Conservation (phyloP, 75 land plant species). For the Cryptomeria japonica region DNA sequence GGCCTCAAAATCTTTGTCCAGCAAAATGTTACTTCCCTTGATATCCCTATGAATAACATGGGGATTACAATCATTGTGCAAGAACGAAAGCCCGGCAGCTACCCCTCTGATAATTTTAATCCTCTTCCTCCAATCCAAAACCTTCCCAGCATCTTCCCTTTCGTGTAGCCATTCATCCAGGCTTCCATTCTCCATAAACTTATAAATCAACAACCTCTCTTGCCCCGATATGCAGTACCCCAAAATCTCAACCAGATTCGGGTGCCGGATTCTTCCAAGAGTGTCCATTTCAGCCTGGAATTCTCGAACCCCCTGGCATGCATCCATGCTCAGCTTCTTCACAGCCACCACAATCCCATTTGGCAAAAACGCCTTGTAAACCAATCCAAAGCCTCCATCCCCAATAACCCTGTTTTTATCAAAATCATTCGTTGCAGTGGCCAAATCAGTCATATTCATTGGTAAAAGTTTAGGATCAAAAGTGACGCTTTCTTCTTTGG, state of each 20-base stretch:
- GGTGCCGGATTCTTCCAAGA: slow-evolving; percentile 67
- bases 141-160: slow-evolving; percentile 13
- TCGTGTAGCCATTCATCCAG: slow-evolving; percentile 69
- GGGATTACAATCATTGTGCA: slow-evolving; percentile 43
- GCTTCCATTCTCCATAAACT: slow-evolving; percentile 72
- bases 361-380: slow-evolving; percentile 62
- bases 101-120: slow-evolving; percentile 58
- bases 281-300: slow-evolving; percentile 91
- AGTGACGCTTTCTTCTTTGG: slow-evolving; percentile 22
- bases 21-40: slow-evolving; percentile 78
- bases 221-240: slow-evolving; percentile 56
- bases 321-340: slow-evolving; percentile 67
- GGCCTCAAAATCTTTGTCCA: slow-evolving; percentile 60
- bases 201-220: slow-evolving; percentile 77
- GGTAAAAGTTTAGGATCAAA: slow-evolving; percentile 31
- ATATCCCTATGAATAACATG: slow-evolving; percentile 82
- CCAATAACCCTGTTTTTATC: slow-evolving; percentile 55
- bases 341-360: slow-evolving; percentile 64
- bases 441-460: slow-evolving; percentile 52
- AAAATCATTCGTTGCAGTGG: slow-evolving; percentile 58
- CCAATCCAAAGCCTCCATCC: slow-evolving; percentile 77
- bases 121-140: slow-evolving; percentile 58
- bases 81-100: slow-evolving; percentile 58
- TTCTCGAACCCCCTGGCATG: slow-evolving; percentile 68
- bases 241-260: slow-evolving; percentile 66